Evolutionary conservation across 768 basidiomycete genomes (phyloP).

Genomic region (Rubroboletus pulcherrimus): DNA sequence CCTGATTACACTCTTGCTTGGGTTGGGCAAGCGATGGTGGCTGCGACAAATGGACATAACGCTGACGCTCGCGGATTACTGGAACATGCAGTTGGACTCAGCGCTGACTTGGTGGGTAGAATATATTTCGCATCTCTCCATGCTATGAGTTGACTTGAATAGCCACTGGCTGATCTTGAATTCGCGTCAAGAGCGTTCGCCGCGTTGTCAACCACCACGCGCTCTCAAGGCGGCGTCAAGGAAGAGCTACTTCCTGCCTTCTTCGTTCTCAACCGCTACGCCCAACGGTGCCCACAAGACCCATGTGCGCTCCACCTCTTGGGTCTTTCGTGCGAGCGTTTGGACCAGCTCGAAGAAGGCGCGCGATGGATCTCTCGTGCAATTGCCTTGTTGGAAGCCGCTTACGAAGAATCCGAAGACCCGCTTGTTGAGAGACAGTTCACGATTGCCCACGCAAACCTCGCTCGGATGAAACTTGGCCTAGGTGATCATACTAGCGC

Average conservation of each 20-base stretch:
- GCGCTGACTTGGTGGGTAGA: conserved; percentile 50
- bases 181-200: conserved; percentile 62
- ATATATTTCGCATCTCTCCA: neutral
- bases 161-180: conserved; percentile 83
- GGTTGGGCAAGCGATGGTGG: conserved; percentile 84
- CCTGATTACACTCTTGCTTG: conserved; percentile 87
- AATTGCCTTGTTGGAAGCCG: conserved; percentile 72
- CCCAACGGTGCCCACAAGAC: conserved; percentile 62
- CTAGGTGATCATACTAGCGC: conserved; percentile 56
- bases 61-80: conserved; percentile 65
- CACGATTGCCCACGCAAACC: conserved; percentile 74
- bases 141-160: conserved; percentile 12
- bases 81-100: conserved; percentile 65
- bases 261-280: conserved; percentile 77
- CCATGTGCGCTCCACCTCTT: conserved; percentile 78
- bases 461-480: conserved; percentile 74
- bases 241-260: conserved; percentile 71
- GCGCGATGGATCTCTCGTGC: conserved; percentile 54
- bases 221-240: conserved; percentile 19
- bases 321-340: conserved; percentile 78
- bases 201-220: conserved; percentile 25
- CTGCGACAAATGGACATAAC: conserved; percentile 53
- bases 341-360: conserved; percentile 67
- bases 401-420: conserved; percentile 87
- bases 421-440: conserved; percentile 72